Conservation (phyloP, 352 stramenopile species). For the Pythium aphanidermatum region DNA sequence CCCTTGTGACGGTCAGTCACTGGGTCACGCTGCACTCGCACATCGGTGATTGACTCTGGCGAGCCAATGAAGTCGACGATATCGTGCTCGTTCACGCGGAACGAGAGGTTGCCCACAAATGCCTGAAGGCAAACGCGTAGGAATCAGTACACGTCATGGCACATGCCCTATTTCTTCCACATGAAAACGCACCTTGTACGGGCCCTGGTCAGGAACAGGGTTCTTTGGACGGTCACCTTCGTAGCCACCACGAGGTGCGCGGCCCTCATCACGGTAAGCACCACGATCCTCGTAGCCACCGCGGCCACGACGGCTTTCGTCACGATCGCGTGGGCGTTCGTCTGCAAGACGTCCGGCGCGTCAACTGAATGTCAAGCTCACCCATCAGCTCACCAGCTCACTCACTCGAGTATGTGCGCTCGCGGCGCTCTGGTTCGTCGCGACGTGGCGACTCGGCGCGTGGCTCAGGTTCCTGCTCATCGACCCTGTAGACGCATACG, state of each 20-base stretch:
- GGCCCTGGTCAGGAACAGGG: constrained; percentile 62
- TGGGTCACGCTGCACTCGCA: constrained; percentile 63
- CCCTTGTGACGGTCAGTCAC: constrained; percentile 67
- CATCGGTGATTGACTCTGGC: constrained; percentile 48
- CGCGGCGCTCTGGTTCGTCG: constrained; percentile 18
- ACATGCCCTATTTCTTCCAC: no score
- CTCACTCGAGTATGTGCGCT: constrained; percentile 20
- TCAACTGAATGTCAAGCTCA: neutral
- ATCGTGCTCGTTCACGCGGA: constrained; percentile 59
- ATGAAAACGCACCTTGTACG: constrained; percentile 55
- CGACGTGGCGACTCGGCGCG: constrained; percentile 11
- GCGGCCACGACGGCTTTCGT: constrained; percentile 13
- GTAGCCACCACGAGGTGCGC: constrained; percentile 15
- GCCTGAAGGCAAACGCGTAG: constrained; percentile 23
- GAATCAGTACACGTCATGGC: neutral
- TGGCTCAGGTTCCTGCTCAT: constrained; percentile 21
- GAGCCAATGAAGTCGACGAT: constrained; percentile 61
- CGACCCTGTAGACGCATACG: constrained; percentile 20
- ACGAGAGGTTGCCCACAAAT: constrained; percentile 80
- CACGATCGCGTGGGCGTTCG: constrained; percentile 23
- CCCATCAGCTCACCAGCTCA: neutral
- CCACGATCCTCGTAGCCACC: constrained; percentile 22
- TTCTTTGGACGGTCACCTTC: constrained; percentile 53
- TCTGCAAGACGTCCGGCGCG: no score
- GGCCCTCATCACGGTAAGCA: constrained; percentile 17